Base-by-base conservation (phyloP, 176 grass and related monocot species). In the Triticum dicoccoides region DNA sequence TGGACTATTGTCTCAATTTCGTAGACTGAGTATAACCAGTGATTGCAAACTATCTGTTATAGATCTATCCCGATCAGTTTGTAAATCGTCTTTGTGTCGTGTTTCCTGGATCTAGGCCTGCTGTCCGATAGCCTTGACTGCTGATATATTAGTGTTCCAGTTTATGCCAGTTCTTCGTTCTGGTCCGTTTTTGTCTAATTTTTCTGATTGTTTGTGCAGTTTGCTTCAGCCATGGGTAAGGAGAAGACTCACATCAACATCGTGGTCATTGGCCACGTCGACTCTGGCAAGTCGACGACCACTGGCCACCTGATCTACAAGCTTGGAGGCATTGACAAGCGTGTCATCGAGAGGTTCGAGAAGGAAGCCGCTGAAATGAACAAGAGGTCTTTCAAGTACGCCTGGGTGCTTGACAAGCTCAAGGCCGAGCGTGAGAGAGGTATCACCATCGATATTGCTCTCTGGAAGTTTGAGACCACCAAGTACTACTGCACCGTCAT, bases 321-420 rank as follows among this genome's bases (percentile, higher is more conserved):
- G 88, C 86, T 95, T 51, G 90, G 90, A 73, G 93, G 93, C n/a
- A 95, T 95, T 32, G 93, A 89, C 93, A 95, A 95, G 91, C 90
- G 91, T 92, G 93, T 95, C 18, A 95, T 95, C 37, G 91, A 95
- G 84, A 79, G 84, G 41, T 93, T 96, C 0, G 89, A 93, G 77
- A 96, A 96, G 74, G 89, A 91, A 30, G 89, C 89, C 15, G 89
- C 91, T 73, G 91, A 93, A 69, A 96, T 93, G 89, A 95, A 95
- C 89, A 93, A 89, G 56, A 86, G 94, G 84, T 95, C 94, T 2
- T 95, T 95, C 94, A 95, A 95, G 84, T 96, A 96, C 17, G 91
- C 87, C 0, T 96, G 87, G 94, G 94, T 96, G 41, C 91, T 93
- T 73, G 94, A 93, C 94, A 96, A 93, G 87, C 94, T 96, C 21